Evolutionary conservation across 495 filamentous ascomycete species (phyloP).

Genomic region (Penicillium coprophilum): DNA sequence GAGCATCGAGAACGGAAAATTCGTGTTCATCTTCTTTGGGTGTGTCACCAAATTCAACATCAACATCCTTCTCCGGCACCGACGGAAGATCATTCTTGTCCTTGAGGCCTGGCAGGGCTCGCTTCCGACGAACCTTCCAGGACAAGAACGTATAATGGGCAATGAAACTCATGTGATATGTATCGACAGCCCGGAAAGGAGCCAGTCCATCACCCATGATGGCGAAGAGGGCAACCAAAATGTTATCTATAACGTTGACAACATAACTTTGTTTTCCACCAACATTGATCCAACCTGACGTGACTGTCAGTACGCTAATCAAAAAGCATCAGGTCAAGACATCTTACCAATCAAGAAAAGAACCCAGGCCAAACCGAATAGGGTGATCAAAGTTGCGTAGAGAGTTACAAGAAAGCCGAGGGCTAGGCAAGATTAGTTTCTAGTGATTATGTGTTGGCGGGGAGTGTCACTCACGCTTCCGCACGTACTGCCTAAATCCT

Average conservation of each 20-base stretch:
- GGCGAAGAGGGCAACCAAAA: conserved; percentile 75
- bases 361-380: conserved; percentile 81
- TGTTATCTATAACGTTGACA: conserved; percentile 74
- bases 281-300: conserved; percentile 73
- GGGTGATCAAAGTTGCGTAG: conserved; percentile 76
- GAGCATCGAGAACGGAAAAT: conserved; percentile 59
- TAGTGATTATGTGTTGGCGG: neutral
- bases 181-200: conserved; percentile 74
- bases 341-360: conserved; percentile 69
- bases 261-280: conserved; percentile 65
- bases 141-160: conserved; percentile 66
- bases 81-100: conserved; percentile 72
- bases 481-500: conserved; percentile 71
- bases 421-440: conserved; percentile 33
- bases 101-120: conserved; percentile 59
- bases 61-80: conserved; percentile 45
- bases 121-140: conserved; percentile 65
- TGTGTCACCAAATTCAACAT: conserved; percentile 45
- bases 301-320: neutral
- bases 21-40: conserved; percentile 44
- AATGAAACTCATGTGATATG: conserved; percentile 77
- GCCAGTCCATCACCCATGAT: conserved; percentile 75
- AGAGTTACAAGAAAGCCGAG: conserved; percentile 74
- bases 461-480: conserved; percentile 51
- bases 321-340: neutral